Percentiles rank a stretch among this genome's conserved stretches.
Conservation (phyloP, 106 monocot species). For the Phalaenopsis aphrodite region DNA sequence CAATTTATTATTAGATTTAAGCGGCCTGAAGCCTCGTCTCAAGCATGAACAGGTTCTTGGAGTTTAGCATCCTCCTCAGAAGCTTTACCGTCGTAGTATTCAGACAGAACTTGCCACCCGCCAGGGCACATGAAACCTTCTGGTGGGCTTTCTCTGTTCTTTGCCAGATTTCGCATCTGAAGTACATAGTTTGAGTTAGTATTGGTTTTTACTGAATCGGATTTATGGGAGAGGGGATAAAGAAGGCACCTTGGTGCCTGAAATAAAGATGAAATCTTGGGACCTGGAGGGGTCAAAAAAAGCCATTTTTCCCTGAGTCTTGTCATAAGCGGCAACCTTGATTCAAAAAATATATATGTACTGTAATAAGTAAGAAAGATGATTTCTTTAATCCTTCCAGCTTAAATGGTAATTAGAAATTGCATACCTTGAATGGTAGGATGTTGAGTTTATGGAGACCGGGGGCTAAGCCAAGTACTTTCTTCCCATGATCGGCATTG, state of each 20-base stretch:
- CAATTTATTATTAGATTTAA: background rate
- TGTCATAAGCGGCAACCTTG: conserved; percentile 97
- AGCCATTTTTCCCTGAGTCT: conserved; percentile 69
- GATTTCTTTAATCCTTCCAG: too few species aligned
- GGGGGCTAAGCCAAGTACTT: conserved; percentile 81
- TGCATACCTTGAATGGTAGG: conserved; percentile 81
- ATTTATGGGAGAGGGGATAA: too few species aligned
- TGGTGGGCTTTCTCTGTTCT: conserved; percentile 67
- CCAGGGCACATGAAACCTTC: conserved; percentile 99
- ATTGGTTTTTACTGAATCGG: background rate
- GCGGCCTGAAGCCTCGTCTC: background rate
- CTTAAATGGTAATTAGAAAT: background rate
- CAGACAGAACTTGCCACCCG: conserved; percentile 92
- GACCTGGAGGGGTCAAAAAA: conserved; percentile 90
- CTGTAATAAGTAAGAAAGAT: too few species aligned
- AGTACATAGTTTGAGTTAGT: background rate
- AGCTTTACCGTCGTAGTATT: conserved; percentile 49
- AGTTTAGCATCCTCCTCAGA: conserved; percentile 28
- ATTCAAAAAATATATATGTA: background rate
- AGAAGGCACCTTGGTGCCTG: too few species aligned
- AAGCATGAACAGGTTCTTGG: conserved; percentile 53
- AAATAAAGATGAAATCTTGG: conserved; percentile 82
- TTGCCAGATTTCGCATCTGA: conserved; percentile 86
- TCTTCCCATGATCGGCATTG: conserved; percentile 95
- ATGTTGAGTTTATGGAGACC: conserved; percentile 87